A percentile compares a stretch with the other conserved stretches of the same genome.
phyloP scores from a whole-genome alignment of 345 rosid species.

The Populus ilicifolia region DNA sequence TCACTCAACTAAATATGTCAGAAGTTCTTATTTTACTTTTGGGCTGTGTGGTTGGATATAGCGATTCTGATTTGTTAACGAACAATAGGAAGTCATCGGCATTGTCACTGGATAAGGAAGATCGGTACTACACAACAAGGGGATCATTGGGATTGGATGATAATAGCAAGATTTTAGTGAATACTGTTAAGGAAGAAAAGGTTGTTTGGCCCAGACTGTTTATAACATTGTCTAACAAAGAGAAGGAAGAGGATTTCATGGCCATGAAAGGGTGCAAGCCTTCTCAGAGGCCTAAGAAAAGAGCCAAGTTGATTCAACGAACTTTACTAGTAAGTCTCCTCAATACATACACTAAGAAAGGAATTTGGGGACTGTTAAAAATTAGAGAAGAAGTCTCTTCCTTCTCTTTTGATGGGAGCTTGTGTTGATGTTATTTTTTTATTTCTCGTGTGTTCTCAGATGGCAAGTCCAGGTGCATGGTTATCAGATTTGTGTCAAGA shows the following conservation, averaged over 20 bases:
- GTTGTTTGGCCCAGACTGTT: conserved; percentile 75
- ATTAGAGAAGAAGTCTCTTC: background rate
- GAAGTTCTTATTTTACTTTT: background rate
- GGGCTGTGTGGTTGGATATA: conserved; percentile 15
- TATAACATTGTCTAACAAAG: conserved; percentile 74
- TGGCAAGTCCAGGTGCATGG: conserved; percentile 93
- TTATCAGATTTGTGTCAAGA: conserved; percentile 75
- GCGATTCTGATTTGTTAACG: conserved; percentile 46
- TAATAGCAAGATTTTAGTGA: conserved; percentile 47
- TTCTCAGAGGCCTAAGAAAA: conserved; percentile 87
- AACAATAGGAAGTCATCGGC: conserved; percentile 45
- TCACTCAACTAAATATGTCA: background rate
- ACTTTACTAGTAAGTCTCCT: conserved; percentile 58
- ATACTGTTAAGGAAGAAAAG: conserved; percentile 60
- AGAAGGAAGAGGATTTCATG: conserved; percentile 92
- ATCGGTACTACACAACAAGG: conserved; percentile 70
- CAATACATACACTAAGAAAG: background rate
- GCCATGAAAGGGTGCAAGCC: conserved; percentile 94
- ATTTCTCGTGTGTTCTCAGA: conserved; percentile 35
- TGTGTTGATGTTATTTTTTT: background rate
- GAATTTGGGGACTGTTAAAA: background rate
- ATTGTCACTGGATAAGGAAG: conserved; percentile 71
- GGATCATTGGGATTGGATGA: conserved; percentile 75
- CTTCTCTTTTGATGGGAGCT: background rate
- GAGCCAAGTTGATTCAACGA: conserved; percentile 84